phyloP scores from a whole-genome alignment of 176 grass and related monocot species.

The Zea luxurians region DNA sequence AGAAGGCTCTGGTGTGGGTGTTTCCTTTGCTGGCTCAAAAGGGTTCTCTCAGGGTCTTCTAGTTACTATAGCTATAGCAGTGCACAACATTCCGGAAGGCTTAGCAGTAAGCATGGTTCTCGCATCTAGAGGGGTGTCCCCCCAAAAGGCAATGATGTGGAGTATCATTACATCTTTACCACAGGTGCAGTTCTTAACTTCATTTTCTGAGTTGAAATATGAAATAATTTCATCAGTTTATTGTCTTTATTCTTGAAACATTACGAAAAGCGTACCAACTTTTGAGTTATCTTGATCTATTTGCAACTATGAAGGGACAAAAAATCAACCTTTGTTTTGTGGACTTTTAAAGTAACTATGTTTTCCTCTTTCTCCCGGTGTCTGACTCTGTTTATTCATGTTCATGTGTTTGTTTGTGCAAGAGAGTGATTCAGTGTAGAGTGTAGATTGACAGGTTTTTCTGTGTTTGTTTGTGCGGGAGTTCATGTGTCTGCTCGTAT shows the following conservation, averaged over 20 bases:
- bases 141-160: constrained; percentile 97
- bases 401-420: background rate
- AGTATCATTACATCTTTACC: constrained; percentile 97
- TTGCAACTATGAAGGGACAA: background rate
- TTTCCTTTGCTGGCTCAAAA: constrained; percentile 93
- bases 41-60: constrained; percentile 91
- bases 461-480: too few relatives aligned
- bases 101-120: constrained; percentile 98
- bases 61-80: constrained; percentile 93
- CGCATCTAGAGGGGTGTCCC: constrained; percentile 78
- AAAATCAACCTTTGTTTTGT: background rate
- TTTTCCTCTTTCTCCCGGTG: background rate
- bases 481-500: too few relatives aligned
- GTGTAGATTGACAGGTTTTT: too few relatives aligned
- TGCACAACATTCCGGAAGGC: constrained; percentile 99
- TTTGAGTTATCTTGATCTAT: background rate
- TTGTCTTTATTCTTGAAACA: constrained; percentile 1
- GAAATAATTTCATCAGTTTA: background rate
- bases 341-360: constrained; percentile 14
- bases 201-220: constrained; percentile 28
- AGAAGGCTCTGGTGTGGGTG: constrained; percentile 96
- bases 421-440: too few relatives aligned
- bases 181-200: constrained; percentile 57
- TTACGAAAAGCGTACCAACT: background rate
- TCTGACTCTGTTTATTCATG: background rate